phyloP scores from a whole-genome alignment of 164 flowering plant species.

The Vitis rupestris region DNA sequence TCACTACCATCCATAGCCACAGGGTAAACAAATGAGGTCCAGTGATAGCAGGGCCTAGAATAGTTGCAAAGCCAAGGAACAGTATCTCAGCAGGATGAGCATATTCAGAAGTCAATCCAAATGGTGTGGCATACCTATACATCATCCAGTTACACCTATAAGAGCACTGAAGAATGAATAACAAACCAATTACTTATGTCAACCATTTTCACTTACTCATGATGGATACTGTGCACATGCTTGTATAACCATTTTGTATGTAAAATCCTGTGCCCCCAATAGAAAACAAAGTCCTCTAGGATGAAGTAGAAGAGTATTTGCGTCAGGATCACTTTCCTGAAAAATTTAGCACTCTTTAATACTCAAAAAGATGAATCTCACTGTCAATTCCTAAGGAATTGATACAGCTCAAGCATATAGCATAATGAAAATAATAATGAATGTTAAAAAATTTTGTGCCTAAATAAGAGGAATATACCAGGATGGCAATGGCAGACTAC shows the following conservation, averaged over 20 bases:
- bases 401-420: no score
- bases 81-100: slow-evolving; percentile 99
- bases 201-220: slow-evolving; percentile 65
- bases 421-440: no score
- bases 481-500: slow-evolving; percentile 95
- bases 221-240: slow-evolving; percentile 98
- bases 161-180: neutral
- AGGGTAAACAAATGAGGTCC: slow-evolving; percentile 94
- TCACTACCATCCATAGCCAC: slow-evolving; percentile 93
- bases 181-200: no score
- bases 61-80: slow-evolving; percentile 97
- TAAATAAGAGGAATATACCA: slow-evolving; percentile 88
- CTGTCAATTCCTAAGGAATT: neutral
- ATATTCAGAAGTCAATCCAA: slow-evolving; percentile 98
- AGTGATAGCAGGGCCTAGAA: slow-evolving; percentile 93
- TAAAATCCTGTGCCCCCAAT: slow-evolving; percentile 93
- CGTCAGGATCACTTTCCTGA: slow-evolving; percentile 73
- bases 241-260: slow-evolving; percentile 98
- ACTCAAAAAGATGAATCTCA: slow-evolving; percentile 6
- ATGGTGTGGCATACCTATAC: slow-evolving; percentile 92
- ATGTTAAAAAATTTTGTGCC: slow-evolving; percentile 14
- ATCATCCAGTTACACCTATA: slow-evolving; percentile 1
- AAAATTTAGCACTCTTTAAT: slow-evolving; percentile 9
- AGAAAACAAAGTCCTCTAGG: slow-evolving; percentile 89
- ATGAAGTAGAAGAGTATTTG: slow-evolving; percentile 92